These are phyloP conservation scores for Metarhizium rileyi DNA, from an alignment of 2,329 filamentous ascomycete genomes.

Conservation along the genomic window DNA sequence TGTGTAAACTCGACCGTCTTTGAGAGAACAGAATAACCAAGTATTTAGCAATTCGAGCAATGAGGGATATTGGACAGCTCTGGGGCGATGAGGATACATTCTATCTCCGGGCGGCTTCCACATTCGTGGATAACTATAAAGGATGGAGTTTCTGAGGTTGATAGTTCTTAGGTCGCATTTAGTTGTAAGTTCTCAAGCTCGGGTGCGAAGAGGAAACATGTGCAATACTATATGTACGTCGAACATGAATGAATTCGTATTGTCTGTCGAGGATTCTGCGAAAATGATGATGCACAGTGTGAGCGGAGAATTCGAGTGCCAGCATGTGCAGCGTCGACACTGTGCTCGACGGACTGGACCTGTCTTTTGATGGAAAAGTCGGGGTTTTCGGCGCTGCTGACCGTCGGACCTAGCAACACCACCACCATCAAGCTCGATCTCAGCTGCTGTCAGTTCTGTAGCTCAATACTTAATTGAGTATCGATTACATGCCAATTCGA, in stretches of 20 bases:
- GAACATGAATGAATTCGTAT: not conserved
- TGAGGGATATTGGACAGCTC: constrained; percentile 63
- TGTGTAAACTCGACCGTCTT: not conserved
- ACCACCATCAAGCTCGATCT: too few relatives aligned
- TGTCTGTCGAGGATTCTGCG: too few relatives aligned
- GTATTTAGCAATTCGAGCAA: constrained; percentile 53
- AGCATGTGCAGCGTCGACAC: too few relatives aligned
- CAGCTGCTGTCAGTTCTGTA: too few relatives aligned
- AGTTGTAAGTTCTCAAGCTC: not conserved
- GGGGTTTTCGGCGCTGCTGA: too few relatives aligned
- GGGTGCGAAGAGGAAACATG: not conserved
- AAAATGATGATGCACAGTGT: too few relatives aligned
- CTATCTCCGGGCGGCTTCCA: constrained; percentile 59
- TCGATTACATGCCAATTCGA: too few relatives aligned
- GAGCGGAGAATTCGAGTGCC: too few relatives aligned
- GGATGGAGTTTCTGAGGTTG: constrained; percentile 46
- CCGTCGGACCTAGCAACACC: too few relatives aligned
- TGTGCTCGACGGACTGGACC: too few relatives aligned
- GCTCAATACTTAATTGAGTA: too few relatives aligned
- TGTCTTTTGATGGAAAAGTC: too few relatives aligned
- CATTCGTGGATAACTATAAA: constrained; percentile 63
- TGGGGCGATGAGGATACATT: constrained; percentile 61
- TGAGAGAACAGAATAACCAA: not conserved
- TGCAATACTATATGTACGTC: not conserved
- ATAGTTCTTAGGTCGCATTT: constrained; percentile 4